Percentiles rank a stretch among this genome's conserved stretches.
These are phyloP conservation scores for Cryphonectria naterciae DNA, from an alignment of 2,329 filamentous ascomycete genomes.

Conservation along the genomic window DNA sequence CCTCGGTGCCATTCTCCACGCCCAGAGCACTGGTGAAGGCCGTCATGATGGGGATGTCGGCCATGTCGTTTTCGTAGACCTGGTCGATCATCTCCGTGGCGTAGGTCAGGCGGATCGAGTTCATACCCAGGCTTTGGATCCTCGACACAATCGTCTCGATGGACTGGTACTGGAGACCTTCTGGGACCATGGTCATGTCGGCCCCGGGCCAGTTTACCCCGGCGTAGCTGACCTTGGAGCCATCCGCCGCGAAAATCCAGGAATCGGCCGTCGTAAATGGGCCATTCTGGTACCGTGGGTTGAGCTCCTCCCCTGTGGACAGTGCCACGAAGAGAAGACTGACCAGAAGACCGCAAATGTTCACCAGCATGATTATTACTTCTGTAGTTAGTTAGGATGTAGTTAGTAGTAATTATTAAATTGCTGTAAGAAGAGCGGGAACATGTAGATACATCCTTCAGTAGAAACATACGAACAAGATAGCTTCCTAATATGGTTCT, in stretches of 20 bases:
- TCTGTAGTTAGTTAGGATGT: neutral
- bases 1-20: constrained; percentile 53
- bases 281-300: constrained; percentile 44
- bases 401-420: neutral
- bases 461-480: neutral
- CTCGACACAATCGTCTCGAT: constrained; percentile 57
- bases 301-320: neutral
- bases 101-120: constrained; percentile 65
- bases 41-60: constrained; percentile 50
- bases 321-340: neutral
- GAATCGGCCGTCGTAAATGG: constrained; percentile 48
- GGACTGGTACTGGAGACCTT: constrained; percentile 66
- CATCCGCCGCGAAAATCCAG: constrained; percentile 48
- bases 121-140: constrained; percentile 64
- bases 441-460: neutral
- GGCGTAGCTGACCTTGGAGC: constrained; percentile 52
- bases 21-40: constrained; percentile 54
- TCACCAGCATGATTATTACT: constrained; percentile 1
- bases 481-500: neutral
- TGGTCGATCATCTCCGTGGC: constrained; percentile 68
- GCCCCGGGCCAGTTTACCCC: constrained; percentile 67
- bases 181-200: constrained; percentile 66
- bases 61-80: constrained; percentile 52
- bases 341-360: neutral
- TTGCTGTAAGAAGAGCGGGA: neutral